Conservation (phyloP, 1,284 basidiomycete species). For the Trichosporon sp. region DNA sequence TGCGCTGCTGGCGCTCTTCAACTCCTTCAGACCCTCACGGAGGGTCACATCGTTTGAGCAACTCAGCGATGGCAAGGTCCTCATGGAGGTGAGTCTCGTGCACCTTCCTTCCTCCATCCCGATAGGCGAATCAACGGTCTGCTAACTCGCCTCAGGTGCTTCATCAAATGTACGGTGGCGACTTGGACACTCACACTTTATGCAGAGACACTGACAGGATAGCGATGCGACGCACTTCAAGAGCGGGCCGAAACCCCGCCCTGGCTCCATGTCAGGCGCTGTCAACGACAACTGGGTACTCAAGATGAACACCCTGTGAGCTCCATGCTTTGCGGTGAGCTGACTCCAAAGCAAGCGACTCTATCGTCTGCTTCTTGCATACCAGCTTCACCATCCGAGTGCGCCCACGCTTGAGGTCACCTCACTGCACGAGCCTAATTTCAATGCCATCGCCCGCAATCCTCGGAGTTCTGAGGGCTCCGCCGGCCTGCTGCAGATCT, state of each 20-base stretch:
- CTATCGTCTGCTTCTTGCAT: constrained; percentile 51
- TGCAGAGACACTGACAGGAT: constrained; percentile 13
- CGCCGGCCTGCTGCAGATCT: constrained; percentile 45
- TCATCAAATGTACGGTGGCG: constrained; percentile 30
- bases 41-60: constrained; percentile 46
- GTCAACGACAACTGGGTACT: constrained; percentile 52
- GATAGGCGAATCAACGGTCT: constrained; percentile 2
- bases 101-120: not conserved
- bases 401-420: constrained; percentile 43
- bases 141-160: constrained; percentile 26
- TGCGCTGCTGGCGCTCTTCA: constrained; percentile 52
- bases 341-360: constrained; percentile 47
- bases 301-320: constrained; percentile 51
- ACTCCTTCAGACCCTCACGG: constrained; percentile 45
- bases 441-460: constrained; percentile 46
- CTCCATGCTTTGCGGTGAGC: not conserved
- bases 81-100: constrained; percentile 47
- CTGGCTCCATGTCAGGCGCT: constrained; percentile 29
- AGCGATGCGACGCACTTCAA: constrained; percentile 48
- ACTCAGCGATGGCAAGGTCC: constrained; percentile 49
- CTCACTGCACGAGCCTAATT: constrained; percentile 48
- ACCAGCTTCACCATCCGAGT: constrained; percentile 46
- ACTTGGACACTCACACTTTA: not conserved
- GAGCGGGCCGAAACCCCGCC: constrained; percentile 29
- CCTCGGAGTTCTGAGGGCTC: constrained; percentile 41